Evolutionary conservation across 192 early-diverging fungal genomes (phyloP).

Genomic region (Anaeromyces robustus): DNA sequence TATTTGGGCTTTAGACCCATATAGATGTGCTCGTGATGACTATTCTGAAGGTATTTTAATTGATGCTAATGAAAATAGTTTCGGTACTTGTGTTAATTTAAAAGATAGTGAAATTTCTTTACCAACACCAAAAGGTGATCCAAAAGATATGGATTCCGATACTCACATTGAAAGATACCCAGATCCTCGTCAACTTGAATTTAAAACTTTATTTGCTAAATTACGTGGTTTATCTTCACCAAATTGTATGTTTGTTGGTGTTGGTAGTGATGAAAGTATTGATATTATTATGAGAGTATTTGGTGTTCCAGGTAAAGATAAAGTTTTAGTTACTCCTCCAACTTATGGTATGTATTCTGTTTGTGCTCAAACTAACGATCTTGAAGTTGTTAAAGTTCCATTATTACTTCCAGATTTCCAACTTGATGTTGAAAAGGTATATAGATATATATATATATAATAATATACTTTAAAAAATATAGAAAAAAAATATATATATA

Average conservation of each 20-base stretch:
- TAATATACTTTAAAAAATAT: too few relatives aligned
- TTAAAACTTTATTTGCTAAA: neutral
- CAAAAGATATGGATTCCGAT: slow-evolving; percentile 1
- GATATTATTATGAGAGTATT: slow-evolving; percentile 79
- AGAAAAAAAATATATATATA: too few relatives aligned
- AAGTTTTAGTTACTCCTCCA: slow-evolving; percentile 87
- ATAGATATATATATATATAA: slow-evolving; percentile 20
- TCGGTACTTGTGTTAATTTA: slow-evolving; percentile 41
- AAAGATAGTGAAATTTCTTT: neutral
- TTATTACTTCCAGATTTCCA: slow-evolving; percentile 55
- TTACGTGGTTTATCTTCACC: slow-evolving; percentile 8
- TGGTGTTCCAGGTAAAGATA: slow-evolving; percentile 78
- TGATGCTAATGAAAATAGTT: slow-evolving; percentile 99
- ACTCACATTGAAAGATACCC: slow-evolving; percentile 81
- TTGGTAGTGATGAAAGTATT: slow-evolving; percentile 93
- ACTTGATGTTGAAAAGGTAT: slow-evolving; percentile 41
- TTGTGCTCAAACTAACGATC: slow-evolving; percentile 86
- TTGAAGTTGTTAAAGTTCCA: slow-evolving; percentile 69
- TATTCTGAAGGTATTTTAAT: slow-evolving; percentile 82
- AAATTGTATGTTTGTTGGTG: slow-evolving; percentile 60
- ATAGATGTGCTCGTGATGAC: slow-evolving; percentile 97
- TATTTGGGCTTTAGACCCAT: slow-evolving; percentile 67
- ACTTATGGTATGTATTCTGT: slow-evolving; percentile 99
- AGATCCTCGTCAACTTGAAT: slow-evolving; percentile 21
- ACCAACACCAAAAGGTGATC: neutral